Evolutionary conservation across 106 monocot species (phyloP).

Genomic region (Dioscorea zingiberensis): DNA sequence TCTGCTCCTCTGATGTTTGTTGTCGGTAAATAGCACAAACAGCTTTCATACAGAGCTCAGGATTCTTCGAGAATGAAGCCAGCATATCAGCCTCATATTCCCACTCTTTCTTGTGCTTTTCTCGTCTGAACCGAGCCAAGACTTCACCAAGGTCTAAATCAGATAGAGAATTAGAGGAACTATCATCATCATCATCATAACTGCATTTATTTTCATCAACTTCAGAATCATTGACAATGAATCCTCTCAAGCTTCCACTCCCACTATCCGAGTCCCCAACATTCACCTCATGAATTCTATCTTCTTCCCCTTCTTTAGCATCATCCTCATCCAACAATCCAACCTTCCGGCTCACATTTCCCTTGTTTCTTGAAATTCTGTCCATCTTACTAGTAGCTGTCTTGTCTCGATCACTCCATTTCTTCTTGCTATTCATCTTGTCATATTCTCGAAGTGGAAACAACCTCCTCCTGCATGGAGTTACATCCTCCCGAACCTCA

Average conservation of each 20-base stretch:
- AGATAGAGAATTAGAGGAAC: not conserved
- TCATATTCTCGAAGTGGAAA: conserved; percentile 13
- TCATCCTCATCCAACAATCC: conserved; percentile 13
- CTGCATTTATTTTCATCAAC: not conserved
- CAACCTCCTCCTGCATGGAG: conserved; percentile 14
- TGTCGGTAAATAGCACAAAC: conserved; percentile 60
- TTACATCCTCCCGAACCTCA: not conserved
- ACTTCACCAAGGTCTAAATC: conserved; percentile 14
- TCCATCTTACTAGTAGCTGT: not conserved
- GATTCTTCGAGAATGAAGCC: conserved; percentile 37
- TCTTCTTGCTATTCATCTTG: not conserved
- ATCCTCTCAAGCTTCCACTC: conserved; percentile 22
- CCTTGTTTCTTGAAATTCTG: not conserved
- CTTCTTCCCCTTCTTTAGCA: not conserved
- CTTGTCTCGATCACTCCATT: not conserved
- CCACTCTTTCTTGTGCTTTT: conserved; percentile 32
- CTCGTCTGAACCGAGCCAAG: conserved; percentile 17
- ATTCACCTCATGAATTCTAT: conserved; percentile 4
- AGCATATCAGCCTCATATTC: conserved; percentile 69
- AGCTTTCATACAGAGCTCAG: conserved; percentile 64
- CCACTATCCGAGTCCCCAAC: conserved; percentile 31
- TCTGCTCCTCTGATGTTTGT: conserved; percentile 40
- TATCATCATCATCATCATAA: not conserved
- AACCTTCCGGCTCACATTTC: conserved; percentile 5
- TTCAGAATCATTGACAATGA: conserved; percentile 21